phyloP scores from a whole-genome alignment of 148 eudicot genomes.

The Diospyros kaki region DNA sequence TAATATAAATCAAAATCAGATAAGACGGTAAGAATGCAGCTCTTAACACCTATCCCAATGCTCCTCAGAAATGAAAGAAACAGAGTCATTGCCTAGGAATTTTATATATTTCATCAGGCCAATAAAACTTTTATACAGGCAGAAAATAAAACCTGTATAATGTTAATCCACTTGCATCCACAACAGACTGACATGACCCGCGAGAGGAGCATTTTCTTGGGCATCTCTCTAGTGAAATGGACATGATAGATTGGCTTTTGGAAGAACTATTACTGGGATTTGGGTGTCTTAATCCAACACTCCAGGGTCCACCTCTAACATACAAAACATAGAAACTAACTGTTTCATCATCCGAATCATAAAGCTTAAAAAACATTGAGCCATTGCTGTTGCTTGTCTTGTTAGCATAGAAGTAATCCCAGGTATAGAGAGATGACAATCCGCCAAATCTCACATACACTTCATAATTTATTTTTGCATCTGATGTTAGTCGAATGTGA shows the following conservation, averaged over 20 bases:
- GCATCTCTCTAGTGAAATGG: constrained; percentile 87
- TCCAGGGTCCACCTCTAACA: constrained; percentile 80
- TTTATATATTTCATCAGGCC: neutral
- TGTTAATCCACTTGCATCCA: constrained; percentile 81
- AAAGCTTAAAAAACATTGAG: constrained; percentile 58
- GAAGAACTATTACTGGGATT: constrained; percentile 24
- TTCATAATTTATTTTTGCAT: constrained; percentile 41
- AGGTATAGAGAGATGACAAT: constrained; percentile 54
- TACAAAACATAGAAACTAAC: constrained; percentile 68
- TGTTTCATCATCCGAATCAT: constrained; percentile 52
- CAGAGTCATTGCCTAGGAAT: neutral
- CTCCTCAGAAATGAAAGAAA: neutral
- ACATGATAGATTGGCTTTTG: constrained; percentile 33
- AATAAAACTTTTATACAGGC: neutral
- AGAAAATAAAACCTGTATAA: constrained; percentile 54
- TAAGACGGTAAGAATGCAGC: neutral
- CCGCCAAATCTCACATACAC: constrained; percentile 77
- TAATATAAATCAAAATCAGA: neutral
- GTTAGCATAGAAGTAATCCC: constrained; percentile 71
- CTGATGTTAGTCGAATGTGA: constrained; percentile 50
- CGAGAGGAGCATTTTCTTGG: constrained; percentile 73
- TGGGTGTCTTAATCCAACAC: constrained; percentile 55
- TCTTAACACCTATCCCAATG: neutral
- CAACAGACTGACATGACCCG: constrained; percentile 51
- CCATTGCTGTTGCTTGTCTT: constrained; percentile 61